Conservation (phyloP, 805 yeast genomes). For the Saturnispora hagleri region DNA sequence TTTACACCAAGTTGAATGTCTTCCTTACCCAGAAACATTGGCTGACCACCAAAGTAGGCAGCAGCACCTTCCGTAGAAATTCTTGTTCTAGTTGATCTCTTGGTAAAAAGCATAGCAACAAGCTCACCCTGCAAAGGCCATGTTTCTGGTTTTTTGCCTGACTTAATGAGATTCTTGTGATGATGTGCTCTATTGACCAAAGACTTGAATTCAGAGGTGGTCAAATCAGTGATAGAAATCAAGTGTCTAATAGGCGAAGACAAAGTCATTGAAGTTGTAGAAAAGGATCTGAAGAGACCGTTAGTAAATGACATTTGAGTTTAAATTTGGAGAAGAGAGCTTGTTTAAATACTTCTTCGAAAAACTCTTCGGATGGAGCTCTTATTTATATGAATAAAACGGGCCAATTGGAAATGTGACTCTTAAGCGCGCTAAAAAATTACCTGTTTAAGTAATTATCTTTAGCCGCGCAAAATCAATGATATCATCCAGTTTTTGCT, state of each 20-base stretch:
- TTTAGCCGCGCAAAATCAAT: slow-evolving; percentile 10
- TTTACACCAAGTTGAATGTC: slow-evolving; percentile 96
- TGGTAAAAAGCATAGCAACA: slow-evolving; percentile 75
- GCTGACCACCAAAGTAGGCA: slow-evolving; percentile 86
- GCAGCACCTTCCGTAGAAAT: slow-evolving; percentile 93
- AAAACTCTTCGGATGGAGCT: background rate
- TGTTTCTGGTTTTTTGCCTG: slow-evolving; percentile 35
- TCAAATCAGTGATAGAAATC: slow-evolving; percentile 70
- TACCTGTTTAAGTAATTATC: slow-evolving; percentile 14
- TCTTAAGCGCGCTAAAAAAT: slow-evolving; percentile 14
- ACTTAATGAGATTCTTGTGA: slow-evolving; percentile 55
- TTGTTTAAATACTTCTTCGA: background rate
- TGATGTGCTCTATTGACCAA: slow-evolving; percentile 66
- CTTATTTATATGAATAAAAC: background rate
- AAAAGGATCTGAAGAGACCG: slow-evolving; percentile 24
- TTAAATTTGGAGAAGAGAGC: background rate
- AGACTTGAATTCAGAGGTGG: slow-evolving; percentile 58
- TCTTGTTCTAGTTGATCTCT: slow-evolving; percentile 93
- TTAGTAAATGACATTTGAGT: slow-evolving; percentile 12
- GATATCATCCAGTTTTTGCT: background rate
- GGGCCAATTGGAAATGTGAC: slow-evolving; percentile 1
- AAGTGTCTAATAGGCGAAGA: slow-evolving; percentile 50
- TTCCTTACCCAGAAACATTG: slow-evolving; percentile 93
- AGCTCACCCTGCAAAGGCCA: slow-evolving; percentile 67
- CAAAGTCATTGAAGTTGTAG: slow-evolving; percentile 18